Conservation (phyloP, 2,329 filamentous ascomycete species). For the Calonectria pseudoturangicola region DNA sequence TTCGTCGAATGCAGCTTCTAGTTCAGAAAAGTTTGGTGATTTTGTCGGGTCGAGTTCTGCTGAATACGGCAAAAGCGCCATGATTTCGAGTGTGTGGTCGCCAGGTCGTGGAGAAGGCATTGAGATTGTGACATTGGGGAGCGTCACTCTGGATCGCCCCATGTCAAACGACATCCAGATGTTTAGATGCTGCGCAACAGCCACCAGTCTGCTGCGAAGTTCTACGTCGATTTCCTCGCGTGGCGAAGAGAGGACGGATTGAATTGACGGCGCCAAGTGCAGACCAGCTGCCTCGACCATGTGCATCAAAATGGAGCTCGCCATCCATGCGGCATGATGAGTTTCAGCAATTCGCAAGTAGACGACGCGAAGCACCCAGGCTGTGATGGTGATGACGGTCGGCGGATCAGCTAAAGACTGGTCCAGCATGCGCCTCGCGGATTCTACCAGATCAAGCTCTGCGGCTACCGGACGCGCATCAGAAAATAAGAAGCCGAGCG, state of each 20-base stretch:
- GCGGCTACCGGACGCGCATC: constrained; percentile 61
- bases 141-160: constrained; percentile 70
- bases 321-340: constrained; percentile 74
- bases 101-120: constrained; percentile 62
- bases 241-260: constrained; percentile 52
- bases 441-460: constrained; percentile 68
- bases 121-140: constrained; percentile 66
- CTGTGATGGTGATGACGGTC: constrained; percentile 64
- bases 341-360: constrained; percentile 73
- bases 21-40: constrained; percentile 62
- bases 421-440: constrained; percentile 67
- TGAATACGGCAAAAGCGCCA: constrained; percentile 71
- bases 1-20: constrained; percentile 64
- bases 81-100: constrained; percentile 68
- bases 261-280: constrained; percentile 61
- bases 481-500: constrained; percentile 72
- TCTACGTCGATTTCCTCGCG: constrained; percentile 60
- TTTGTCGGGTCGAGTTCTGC: constrained; percentile 72
- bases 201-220: constrained; percentile 65
- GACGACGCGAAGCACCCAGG: constrained; percentile 71
- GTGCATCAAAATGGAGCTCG: constrained; percentile 75
- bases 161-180: constrained; percentile 77
- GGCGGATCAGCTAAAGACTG: constrained; percentile 58
- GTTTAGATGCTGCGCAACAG: constrained; percentile 74
- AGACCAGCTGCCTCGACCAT: constrained; percentile 72